A percentile compares a stretch with the other conserved stretches of the same genome.
Conservation (phyloP, 2,329 filamentous ascomycete species). For the Ceratocystis papillata region DNA sequence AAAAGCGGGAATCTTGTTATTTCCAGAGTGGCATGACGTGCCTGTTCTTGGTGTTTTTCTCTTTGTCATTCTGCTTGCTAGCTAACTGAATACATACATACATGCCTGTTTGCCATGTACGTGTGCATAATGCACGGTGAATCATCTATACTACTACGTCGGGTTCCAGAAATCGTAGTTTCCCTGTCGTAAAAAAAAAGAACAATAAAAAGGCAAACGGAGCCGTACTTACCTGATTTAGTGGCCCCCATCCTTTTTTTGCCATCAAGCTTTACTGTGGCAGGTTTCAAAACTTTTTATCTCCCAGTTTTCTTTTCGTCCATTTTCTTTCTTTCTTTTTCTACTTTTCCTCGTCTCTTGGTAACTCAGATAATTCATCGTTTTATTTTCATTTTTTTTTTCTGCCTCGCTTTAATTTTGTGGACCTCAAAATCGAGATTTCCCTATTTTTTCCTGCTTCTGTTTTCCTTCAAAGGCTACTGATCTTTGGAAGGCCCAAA, state of each 20-base stretch:
- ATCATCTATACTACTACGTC: not conserved
- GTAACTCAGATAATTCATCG: too few relatives aligned
- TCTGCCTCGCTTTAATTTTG: not conserved
- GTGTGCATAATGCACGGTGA: constrained; percentile 5
- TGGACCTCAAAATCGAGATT: not conserved
- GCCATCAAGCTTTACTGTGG: not conserved
- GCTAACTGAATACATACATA: not conserved
- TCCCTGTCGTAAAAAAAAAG: not conserved
- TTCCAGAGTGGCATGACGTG: not conserved
- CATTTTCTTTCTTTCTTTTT: constrained; percentile 3
- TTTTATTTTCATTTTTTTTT: constrained; percentile 9
- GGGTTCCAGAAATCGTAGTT: not conserved
- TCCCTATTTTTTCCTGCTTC: not conserved
- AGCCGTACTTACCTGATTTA: not conserved
- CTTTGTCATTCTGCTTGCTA: not conserved
- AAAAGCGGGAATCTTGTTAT: not conserved
- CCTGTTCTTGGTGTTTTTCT: not conserved
- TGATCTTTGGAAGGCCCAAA: not conserved
- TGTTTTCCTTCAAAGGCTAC: not conserved
- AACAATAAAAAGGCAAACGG: not conserved
- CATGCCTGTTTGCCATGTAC: not conserved
- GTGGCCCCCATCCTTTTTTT: not conserved
- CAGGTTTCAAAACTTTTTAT: constrained; percentile 9
- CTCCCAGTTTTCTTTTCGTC: not conserved
- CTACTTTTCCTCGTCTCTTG: not conserved